Conservation (phyloP, 129 eudicot species). For the Flaveria brownii region DNA sequence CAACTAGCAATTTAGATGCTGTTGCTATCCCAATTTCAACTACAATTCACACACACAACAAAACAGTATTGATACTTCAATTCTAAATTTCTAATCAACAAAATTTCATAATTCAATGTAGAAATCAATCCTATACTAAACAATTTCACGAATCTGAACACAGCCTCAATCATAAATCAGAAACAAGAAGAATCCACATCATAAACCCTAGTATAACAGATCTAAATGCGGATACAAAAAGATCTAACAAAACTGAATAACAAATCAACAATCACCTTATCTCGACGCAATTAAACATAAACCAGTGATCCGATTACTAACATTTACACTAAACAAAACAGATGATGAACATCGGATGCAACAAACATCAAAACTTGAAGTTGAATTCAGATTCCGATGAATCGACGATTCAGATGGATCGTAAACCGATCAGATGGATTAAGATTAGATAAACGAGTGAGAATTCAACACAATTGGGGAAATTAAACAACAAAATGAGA, state of each 20-base stretch:
- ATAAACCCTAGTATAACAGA: constrained; percentile 38
- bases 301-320: constrained; percentile 48
- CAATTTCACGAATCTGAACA: constrained; percentile 8
- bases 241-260: constrained; percentile 22
- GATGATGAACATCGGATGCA: constrained; percentile 48
- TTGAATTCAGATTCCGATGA: constrained; percentile 44
- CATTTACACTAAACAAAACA: constrained; percentile 21
- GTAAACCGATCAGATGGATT: constrained; percentile 32
- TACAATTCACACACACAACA: not conserved
- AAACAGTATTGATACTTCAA: not conserved
- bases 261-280: constrained; percentile 27
- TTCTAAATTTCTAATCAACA: not conserved
- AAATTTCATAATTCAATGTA: not conserved
- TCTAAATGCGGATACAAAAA: constrained; percentile 44
- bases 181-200: not conserved
- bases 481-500: constrained; percentile 5
- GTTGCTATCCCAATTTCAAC: constrained; percentile 27
- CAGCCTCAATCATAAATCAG: constrained; percentile 22
- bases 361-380: constrained; percentile 31
- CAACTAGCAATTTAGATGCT: constrained; percentile 18
- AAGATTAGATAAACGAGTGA: constrained; percentile 5
- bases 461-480: constrained; percentile 12
- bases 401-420: constrained; percentile 40
- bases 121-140: not conserved
- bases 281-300: constrained; percentile 22